These are phyloP conservation scores for Lenzites betulinus DNA, from an alignment of 768 basidiomycete species.

Conservation along the genomic window DNA sequence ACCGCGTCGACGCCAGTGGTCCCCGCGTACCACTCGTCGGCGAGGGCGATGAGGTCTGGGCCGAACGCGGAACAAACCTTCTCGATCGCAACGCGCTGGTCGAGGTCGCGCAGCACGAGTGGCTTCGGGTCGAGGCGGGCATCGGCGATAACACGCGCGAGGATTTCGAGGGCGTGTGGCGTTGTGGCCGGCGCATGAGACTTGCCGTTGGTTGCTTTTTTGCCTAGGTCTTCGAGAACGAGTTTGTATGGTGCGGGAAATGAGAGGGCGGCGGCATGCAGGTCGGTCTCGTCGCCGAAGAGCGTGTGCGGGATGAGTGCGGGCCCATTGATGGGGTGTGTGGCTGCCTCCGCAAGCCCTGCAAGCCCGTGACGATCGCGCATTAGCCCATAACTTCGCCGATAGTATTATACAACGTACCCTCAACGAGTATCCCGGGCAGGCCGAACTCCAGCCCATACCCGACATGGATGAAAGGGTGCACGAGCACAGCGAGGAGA, in stretches of 20 bases:
- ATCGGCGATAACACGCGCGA: constrained; percentile 17
- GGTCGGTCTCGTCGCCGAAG: constrained; percentile 42
- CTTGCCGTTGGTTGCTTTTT: constrained; percentile 7
- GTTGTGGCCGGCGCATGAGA: not conserved
- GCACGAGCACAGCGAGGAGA: constrained; percentile 54
- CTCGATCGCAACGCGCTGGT: constrained; percentile 14
- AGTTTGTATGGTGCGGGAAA: too few species aligned
- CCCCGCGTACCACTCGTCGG: constrained; percentile 21
- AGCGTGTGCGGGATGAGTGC: constrained; percentile 11
- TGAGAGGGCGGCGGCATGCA: not conserved
- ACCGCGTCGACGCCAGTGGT: constrained; percentile 33
- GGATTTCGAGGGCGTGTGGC: constrained; percentile 17
- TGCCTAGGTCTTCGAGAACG: constrained; percentile 8
- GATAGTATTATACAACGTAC: too few species aligned
- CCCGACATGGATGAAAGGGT: constrained; percentile 63
- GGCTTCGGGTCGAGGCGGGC: constrained; percentile 14
- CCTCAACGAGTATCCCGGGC: constrained; percentile 61
- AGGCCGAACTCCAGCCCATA: constrained; percentile 62
- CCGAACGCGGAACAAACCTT: constrained; percentile 9
- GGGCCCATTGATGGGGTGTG: constrained; percentile 9
- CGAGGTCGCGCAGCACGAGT: constrained; percentile 13
- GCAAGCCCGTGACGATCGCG: too few species aligned
- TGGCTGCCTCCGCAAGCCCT: constrained; percentile 24
- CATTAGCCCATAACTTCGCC: too few species aligned
- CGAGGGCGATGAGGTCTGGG: constrained; percentile 7